Evolutionary conservation across 2,329 filamentous ascomycete genomes (phyloP).

Genomic region (Lecanoromycetidae sp.): DNA sequence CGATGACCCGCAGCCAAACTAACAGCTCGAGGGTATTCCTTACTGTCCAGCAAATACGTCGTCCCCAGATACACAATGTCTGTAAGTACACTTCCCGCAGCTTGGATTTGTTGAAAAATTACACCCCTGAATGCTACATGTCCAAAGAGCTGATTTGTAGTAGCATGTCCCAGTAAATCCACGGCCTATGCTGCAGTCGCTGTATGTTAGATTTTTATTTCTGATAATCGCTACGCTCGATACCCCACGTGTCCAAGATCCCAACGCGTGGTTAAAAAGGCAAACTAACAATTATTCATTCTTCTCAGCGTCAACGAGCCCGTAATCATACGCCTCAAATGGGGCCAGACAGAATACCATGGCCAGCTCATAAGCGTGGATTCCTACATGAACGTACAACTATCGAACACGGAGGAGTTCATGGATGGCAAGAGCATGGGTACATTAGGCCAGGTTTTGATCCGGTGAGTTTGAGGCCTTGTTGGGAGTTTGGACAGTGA

Average conservation of each 20-base stretch:
- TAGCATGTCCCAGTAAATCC: slow-evolving; percentile 91
- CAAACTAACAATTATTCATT: background rate
- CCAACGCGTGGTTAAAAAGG: no score
- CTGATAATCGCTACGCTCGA: background rate
- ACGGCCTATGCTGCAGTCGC: slow-evolving; percentile 85
- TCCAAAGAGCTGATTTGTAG: background rate
- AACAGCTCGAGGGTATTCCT: no score
- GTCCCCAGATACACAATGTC: slow-evolving; percentile 3
- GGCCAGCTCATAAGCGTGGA: slow-evolving; percentile 85
- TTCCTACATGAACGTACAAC: slow-evolving; percentile 98
- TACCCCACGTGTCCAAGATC: background rate
- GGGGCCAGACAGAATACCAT: slow-evolving; percentile 96
- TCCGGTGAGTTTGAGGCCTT: slow-evolving; percentile 46
- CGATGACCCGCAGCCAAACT: no score
- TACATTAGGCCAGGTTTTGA: slow-evolving; percentile 78
- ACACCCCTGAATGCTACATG: background rate
- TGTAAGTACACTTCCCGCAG: background rate
- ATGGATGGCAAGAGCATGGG: slow-evolving; percentile 78
- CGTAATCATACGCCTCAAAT: slow-evolving; percentile 87
- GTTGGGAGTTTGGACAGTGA: slow-evolving; percentile 1
- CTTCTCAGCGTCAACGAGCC: slow-evolving; percentile 68
- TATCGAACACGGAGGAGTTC: slow-evolving; percentile 82
- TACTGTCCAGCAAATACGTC: no score
- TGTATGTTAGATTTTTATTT: slow-evolving; percentile 44
- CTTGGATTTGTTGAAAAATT: background rate